phyloP scores from a whole-genome alignment of 306 rosid genomes.

The Cicer arietinum region DNA sequence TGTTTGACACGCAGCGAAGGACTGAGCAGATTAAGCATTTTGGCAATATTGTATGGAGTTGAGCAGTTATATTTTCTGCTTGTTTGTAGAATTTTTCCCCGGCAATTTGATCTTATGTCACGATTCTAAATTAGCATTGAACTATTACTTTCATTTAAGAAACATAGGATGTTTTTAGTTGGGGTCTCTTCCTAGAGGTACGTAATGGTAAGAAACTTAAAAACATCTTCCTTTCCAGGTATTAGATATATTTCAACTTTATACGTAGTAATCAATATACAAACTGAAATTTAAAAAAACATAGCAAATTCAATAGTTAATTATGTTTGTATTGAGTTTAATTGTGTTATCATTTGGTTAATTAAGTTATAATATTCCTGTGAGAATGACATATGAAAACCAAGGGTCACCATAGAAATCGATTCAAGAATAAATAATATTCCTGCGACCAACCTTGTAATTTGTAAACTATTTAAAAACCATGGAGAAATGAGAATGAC shows the following conservation, averaged over 20 bases:
- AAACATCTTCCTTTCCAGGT: constrained; percentile 21
- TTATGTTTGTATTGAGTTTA: no score
- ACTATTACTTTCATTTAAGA: constrained; percentile 32
- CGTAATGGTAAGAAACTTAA: constrained; percentile 13
- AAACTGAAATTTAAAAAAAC: neutral
- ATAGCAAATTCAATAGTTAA: no score
- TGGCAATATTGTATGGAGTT: constrained; percentile 37
- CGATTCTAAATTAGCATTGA: constrained; percentile 10
- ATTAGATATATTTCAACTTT: constrained; percentile 28
- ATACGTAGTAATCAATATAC: constrained; percentile 31
- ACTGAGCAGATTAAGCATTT: constrained; percentile 44
- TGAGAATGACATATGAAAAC: no score
- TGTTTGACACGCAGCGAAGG: constrained; percentile 38
- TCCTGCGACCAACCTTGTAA: no score
- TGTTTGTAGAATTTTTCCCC: constrained; percentile 38
- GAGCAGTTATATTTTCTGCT: constrained; percentile 46
- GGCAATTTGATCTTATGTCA: constrained; percentile 32
- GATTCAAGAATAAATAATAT: no score
- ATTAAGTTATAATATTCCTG: no score
- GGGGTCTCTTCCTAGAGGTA: constrained; percentile 14
- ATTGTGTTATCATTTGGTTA: no score
- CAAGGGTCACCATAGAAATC: no score
- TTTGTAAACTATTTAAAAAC: no score
- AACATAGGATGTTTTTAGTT: constrained; percentile 41
- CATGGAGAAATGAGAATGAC: no score